Evolutionary conservation across 2,329 filamentous ascomycete species (phyloP).

Genomic region (Xylariaceae sp.): DNA sequence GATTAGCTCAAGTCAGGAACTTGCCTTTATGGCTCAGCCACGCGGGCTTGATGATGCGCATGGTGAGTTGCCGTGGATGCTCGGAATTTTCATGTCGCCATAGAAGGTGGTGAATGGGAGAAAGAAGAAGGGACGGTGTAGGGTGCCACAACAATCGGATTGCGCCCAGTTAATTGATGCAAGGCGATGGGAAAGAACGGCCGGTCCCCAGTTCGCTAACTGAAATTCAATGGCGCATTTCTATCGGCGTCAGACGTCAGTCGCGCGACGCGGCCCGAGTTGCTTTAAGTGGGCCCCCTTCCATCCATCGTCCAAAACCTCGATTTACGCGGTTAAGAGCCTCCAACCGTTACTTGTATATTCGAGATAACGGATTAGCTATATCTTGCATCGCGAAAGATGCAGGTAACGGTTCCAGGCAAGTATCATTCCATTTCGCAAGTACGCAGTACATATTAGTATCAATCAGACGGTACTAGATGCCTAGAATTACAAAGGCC

Average conservation of each 20-base stretch:
- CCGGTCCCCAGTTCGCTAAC: not conserved
- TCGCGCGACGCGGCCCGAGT: constrained; percentile 31
- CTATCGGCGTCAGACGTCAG: constrained; percentile 10
- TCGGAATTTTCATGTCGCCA: constrained; percentile 32
- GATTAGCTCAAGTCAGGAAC: constrained; percentile 20
- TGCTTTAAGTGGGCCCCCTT: constrained; percentile 9
- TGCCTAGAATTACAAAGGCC: too few relatives aligned
- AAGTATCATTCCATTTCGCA: too few relatives aligned
- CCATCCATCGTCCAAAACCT: too few relatives aligned
- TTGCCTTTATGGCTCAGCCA: constrained; percentile 91
- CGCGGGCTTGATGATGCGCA: constrained; percentile 89
- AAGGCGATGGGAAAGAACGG: not conserved
- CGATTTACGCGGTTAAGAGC: not conserved
- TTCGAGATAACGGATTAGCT: not conserved
- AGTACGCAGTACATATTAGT: too few relatives aligned
- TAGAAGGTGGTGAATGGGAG: constrained; percentile 3
- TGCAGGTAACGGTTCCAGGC: too few relatives aligned
- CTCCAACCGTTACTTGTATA: not conserved
- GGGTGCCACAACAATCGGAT: not conserved
- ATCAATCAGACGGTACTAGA: too few relatives aligned
- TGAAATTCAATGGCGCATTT: constrained; percentile 13
- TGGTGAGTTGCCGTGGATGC: constrained; percentile 36
- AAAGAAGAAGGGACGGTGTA: not conserved
- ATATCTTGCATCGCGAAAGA: not conserved
- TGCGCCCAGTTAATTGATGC: not conserved